A percentile compares a stretch with the other conserved stretches of the same genome.
Evolutionary conservation across 768 basidiomycete genomes (phyloP).

Genomic region (Leccinum obscurum): DNA sequence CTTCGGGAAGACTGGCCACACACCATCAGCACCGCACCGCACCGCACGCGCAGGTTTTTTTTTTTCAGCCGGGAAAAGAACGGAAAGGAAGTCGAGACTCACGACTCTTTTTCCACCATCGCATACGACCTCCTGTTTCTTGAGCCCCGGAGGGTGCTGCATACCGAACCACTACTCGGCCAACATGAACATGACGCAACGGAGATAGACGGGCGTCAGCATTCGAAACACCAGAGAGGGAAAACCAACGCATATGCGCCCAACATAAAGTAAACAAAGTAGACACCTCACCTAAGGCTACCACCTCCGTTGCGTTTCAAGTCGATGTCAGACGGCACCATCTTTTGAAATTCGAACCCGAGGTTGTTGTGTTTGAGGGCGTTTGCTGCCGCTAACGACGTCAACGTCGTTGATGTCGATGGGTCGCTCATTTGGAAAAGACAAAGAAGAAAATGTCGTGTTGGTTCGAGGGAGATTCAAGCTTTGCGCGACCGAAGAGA

Average conservation of each 20-base stretch:
- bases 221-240: background rate
- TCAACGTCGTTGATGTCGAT: background rate
- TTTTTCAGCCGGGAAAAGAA: background rate
- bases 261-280: background rate
- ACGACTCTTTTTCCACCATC: background rate
- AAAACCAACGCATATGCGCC: background rate
- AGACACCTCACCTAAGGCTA: background rate
- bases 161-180: background rate
- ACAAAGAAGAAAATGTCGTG: background rate
- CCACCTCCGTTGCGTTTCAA: background rate
- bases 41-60: background rate
- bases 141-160: background rate
- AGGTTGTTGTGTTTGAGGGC: background rate
- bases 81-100: constrained; percentile 7
- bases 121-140: background rate
- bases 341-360: background rate
- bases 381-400: background rate
- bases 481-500: background rate
- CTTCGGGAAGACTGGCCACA: constrained; percentile 14
- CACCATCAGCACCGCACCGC: constrained; percentile 7
- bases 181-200: too few species aligned
- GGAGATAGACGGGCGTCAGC: background rate
- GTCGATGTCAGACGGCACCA: background rate
- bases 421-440: background rate
- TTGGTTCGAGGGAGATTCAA: background rate